Percentiles rank a stretch among this genome's conserved stretches.
Conservation (phyloP, 257 asterid species). For the Galeopsis tetrahit region DNA sequence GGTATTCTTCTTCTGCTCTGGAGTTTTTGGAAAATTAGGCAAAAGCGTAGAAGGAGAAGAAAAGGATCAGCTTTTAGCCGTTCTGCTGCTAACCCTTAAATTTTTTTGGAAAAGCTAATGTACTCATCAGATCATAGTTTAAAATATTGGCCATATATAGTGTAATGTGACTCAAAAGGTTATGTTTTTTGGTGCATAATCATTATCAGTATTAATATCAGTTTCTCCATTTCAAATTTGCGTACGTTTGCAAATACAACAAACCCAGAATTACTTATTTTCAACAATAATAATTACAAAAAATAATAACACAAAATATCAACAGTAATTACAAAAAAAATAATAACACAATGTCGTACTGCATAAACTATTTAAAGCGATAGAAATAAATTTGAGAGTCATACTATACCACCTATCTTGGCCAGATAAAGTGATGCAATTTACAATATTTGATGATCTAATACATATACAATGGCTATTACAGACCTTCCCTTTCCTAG, state of each 20-base stretch:
- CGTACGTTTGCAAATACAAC: background rate
- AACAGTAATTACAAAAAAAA: too few relatives aligned
- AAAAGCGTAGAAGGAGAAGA: conserved; percentile 80
- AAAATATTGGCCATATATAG: background rate
- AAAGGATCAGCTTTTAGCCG: conserved; percentile 67
- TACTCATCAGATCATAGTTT: conserved; percentile 2
- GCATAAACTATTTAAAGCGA: background rate
- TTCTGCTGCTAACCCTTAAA: conserved; percentile 47
- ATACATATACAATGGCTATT: background rate
- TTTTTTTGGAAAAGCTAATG: conserved; percentile 13
- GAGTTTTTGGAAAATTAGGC: conserved; percentile 83
- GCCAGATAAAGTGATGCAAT: background rate
- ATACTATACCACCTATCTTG: background rate
- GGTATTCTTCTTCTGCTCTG: conserved; percentile 66
- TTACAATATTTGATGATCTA: background rate
- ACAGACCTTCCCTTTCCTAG: background rate
- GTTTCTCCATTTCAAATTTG: background rate
- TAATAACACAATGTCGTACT: background rate
- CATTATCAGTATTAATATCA: background rate
- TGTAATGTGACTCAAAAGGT: conserved; percentile 24
- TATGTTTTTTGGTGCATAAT: conserved; percentile 20
- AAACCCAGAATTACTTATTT: too few relatives aligned
- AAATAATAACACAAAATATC: background rate
- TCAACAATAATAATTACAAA: too few relatives aligned
- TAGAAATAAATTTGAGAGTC: background rate